phyloP scores from a whole-genome alignment of 2,329 filamentous ascomycete genomes.

The Lasiodiplodia sp. region DNA sequence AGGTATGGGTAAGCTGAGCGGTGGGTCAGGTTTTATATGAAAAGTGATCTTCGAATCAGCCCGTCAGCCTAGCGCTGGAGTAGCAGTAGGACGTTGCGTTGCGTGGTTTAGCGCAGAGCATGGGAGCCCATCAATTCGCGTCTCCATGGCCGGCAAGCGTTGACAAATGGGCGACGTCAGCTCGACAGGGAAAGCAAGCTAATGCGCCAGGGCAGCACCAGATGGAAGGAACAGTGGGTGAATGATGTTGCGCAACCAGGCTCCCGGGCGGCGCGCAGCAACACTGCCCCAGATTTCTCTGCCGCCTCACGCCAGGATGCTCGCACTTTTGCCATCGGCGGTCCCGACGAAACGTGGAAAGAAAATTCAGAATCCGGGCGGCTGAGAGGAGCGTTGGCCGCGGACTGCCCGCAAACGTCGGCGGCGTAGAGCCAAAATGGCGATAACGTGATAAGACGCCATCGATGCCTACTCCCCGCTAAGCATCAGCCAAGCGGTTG shows the following conservation, averaged over 20 bases:
- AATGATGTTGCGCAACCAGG: constrained; percentile 26
- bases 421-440: constrained; percentile 3
- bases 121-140: background rate
- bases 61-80: constrained; percentile 9
- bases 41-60: constrained; percentile 15
- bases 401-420: constrained; percentile 22
- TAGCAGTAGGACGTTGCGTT: constrained; percentile 19
- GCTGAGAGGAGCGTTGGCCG: constrained; percentile 5
- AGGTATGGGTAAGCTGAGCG: background rate
- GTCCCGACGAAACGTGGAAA: constrained; percentile 6
- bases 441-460: constrained; percentile 25
- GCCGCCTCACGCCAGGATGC: background rate
- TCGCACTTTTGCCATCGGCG: constrained; percentile 8
- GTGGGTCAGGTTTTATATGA: constrained; percentile 11
- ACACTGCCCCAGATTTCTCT: background rate
- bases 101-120: constrained; percentile 6
- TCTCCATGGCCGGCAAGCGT: background rate
- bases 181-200: constrained; percentile 10
- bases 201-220: constrained; percentile 15
- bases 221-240: background rate
- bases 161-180: constrained; percentile 17
- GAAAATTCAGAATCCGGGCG: constrained; percentile 1
- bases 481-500: constrained; percentile 23
- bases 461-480: constrained; percentile 15
- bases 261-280: background rate